A percentile compares a stretch with the other conserved stretches of the same genome.
Conservation (phyloP, 805 yeast species). For the Dipodascopsis tothii region DNA sequence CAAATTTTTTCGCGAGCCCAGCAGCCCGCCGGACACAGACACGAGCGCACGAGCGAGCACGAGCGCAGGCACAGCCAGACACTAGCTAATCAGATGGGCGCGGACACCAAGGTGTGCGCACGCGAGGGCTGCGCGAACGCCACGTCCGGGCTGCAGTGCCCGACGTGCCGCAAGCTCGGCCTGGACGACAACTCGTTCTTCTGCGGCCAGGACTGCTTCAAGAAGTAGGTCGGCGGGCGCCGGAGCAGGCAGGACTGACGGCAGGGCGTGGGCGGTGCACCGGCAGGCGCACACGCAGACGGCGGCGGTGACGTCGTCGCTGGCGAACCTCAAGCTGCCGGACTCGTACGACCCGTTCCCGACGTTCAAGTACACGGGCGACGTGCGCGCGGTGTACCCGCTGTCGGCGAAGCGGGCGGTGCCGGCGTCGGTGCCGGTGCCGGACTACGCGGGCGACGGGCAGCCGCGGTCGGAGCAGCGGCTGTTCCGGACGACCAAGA, state of each 20-base stretch:
- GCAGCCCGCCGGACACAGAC: too few species aligned
- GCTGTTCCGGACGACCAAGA: constrained; percentile 59
- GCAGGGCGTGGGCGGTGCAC: constrained; percentile 37
- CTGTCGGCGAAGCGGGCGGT: constrained; percentile 61
- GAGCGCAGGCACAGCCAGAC: too few species aligned
- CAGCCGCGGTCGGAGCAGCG: constrained; percentile 69
- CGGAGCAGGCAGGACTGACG: constrained; percentile 50
- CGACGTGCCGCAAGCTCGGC: constrained; percentile 75
- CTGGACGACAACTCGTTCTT: constrained; percentile 53
- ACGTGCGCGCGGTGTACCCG: constrained; percentile 72
- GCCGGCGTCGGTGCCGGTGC: constrained; percentile 62
- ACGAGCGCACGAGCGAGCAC: too few species aligned
- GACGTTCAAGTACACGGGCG: constrained; percentile 63
- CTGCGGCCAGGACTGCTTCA: constrained; percentile 80
- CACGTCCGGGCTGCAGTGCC: constrained; percentile 80
- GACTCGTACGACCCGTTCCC: constrained; percentile 76
- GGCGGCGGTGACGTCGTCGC: background rate
- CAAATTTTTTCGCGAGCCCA: too few species aligned
- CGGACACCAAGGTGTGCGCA: constrained; percentile 41
- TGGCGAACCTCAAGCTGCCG: constrained; percentile 5
- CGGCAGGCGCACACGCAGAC: constrained; percentile 42
- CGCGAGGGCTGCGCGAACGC: constrained; percentile 81
- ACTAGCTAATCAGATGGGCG: too few species aligned
- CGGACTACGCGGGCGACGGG: constrained; percentile 82
- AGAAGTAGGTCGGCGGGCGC: too few species aligned